These are phyloP conservation scores for Tuber aestivum DNA, from an alignment of 495 filamentous ascomycete species.

Conservation along the genomic window DNA sequence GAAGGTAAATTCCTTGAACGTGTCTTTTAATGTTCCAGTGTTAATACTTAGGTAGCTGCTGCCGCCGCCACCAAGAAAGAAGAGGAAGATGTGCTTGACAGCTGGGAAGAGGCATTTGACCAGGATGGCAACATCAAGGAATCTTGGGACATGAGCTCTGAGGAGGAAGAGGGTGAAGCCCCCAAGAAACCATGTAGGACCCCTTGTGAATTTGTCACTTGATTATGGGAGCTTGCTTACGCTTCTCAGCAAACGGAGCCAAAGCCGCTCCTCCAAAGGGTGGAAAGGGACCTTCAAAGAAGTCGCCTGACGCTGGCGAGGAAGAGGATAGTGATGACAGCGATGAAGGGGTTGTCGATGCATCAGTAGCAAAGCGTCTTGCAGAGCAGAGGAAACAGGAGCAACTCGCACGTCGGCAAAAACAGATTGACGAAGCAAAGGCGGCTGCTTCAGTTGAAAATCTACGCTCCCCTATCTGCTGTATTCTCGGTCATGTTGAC, in stretches of 20 bases:
- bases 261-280: slow-evolving; percentile 37
- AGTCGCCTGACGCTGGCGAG: slow-evolving; percentile 63
- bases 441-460: slow-evolving; percentile 89
- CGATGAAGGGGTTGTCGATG: slow-evolving; percentile 60
- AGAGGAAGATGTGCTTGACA: slow-evolving; percentile 60
- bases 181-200: slow-evolving; percentile 43
- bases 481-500: slow-evolving; percentile 99
- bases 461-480: slow-evolving; percentile 95
- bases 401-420: slow-evolving; percentile 79
- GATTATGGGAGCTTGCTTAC: slow-evolving; percentile 1
- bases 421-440: slow-evolving; percentile 82
- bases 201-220: background rate
- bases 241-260: slow-evolving; percentile 10
- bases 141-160: slow-evolving; percentile 85
- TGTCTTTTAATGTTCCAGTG: too few relatives aligned
- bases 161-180: slow-evolving; percentile 61
- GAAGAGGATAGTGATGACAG: slow-evolving; percentile 87
- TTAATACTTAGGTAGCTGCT: slow-evolving; percentile 14
- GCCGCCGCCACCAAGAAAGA: slow-evolving; percentile 41
- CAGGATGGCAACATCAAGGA: slow-evolving; percentile 78
- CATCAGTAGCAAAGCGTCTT: slow-evolving; percentile 60
- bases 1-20: slow-evolving; percentile 39
- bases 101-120: slow-evolving; percentile 84
- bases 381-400: slow-evolving; percentile 75
- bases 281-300: slow-evolving; percentile 36